Percentiles rank a stretch among this genome's conserved stretches.
These are phyloP conservation scores for Citrus mangshanensis DNA, from an alignment of 345 rosid species.

Conservation along the genomic window DNA sequence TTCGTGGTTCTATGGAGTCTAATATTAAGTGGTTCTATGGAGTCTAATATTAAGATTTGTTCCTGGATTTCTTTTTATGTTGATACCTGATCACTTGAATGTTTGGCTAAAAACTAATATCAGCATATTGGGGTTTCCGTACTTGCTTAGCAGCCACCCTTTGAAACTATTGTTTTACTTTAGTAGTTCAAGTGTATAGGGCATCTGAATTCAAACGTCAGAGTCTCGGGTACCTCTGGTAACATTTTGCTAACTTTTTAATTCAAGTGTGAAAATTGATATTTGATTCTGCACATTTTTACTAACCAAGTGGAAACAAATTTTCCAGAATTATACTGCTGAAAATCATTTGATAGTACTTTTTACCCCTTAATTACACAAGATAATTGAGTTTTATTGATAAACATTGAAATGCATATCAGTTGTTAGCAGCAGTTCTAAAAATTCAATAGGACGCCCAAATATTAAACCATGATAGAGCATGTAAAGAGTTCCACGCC, in stretches of 20 bases:
- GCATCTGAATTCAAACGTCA: too few relatives aligned
- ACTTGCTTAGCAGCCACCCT: background rate
- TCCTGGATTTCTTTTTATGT: background rate
- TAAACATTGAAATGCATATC: background rate
- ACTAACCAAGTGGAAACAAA: background rate
- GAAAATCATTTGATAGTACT: too few relatives aligned
- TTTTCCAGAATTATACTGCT: too few relatives aligned
- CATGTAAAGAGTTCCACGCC: background rate
- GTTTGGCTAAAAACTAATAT: background rate
- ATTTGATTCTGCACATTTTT: too few relatives aligned
- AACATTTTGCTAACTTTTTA: too few relatives aligned
- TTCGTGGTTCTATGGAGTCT: background rate
- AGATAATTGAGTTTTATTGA: too few relatives aligned
- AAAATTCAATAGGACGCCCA: too few relatives aligned
- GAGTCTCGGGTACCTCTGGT: too few relatives aligned
- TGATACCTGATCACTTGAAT: background rate
- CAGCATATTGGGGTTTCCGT: background rate
- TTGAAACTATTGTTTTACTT: background rate
- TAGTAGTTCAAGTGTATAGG: background rate
- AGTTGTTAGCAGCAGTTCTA: too few relatives aligned
- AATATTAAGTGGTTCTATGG: background rate
- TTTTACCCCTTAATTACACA: too few relatives aligned
- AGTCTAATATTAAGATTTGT: background rate
- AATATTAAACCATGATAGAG: too few relatives aligned
- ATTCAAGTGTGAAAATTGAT: too few relatives aligned